phyloP scores from a whole-genome alignment of 73 alveolate species.

The Paramecium primaurelia region DNA sequence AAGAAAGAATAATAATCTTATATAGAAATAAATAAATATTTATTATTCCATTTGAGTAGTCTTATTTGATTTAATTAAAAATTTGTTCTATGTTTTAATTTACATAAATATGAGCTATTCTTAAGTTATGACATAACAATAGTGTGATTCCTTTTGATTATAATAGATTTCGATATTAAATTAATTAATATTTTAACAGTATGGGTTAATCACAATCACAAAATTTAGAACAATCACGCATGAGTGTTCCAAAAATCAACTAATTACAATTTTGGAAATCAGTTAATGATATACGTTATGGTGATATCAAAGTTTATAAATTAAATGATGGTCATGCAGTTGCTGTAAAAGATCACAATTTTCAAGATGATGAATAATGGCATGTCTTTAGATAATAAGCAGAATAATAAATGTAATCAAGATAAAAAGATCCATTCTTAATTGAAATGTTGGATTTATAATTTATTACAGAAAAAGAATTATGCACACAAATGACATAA shows the following conservation, averaged over 20 bases:
- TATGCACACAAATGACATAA: conserved; percentile 19
- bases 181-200: not conserved
- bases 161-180: not conserved
- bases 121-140: not conserved
- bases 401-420: not conserved
- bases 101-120: not conserved
- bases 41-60: too few species aligned
- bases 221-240: not conserved
- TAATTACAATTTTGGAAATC: not conserved
- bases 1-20: too few species aligned
- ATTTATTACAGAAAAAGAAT: not conserved
- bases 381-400: not conserved
- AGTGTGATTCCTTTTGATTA: not conserved
- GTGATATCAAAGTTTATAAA: not conserved
- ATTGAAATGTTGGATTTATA: not conserved
- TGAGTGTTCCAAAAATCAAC: not conserved
- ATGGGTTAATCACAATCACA: not conserved
- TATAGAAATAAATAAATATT: too few species aligned
- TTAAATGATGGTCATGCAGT: not conserved
- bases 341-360: conserved; percentile 9
- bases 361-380: conserved; percentile 32
- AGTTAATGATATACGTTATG: not conserved
- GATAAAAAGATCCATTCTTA: not conserved
- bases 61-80: not conserved
- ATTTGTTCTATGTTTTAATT: not conserved